Evolutionary conservation across 1,284 basidiomycete genomes (phyloP).

Genomic region (Trametes versicolor): DNA sequence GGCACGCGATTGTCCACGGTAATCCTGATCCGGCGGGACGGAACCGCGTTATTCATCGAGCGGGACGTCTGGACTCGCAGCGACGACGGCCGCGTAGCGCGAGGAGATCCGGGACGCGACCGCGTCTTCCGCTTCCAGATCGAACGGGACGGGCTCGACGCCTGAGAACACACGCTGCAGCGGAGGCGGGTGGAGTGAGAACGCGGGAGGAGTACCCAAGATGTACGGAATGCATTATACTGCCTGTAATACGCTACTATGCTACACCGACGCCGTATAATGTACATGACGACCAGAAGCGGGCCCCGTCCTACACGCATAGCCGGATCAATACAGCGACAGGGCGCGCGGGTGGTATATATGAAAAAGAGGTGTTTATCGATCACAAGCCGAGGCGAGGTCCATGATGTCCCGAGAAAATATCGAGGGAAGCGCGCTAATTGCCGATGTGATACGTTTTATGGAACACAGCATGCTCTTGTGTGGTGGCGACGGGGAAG

Average conservation of each 20-base stretch:
- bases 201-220: slow-evolving; percentile 30
- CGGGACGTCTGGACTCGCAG: slow-evolving; percentile 70
- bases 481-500: slow-evolving; percentile 60
- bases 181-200: slow-evolving; percentile 35
- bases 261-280: slow-evolving; percentile 34
- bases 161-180: slow-evolving; percentile 22
- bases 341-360: slow-evolving; percentile 25
- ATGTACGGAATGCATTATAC: slow-evolving; percentile 29
- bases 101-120: slow-evolving; percentile 54
- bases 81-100: slow-evolving; percentile 43
- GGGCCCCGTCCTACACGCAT: slow-evolving; percentile 25
- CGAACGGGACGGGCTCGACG: slow-evolving; percentile 31
- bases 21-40: slow-evolving; percentile 68
- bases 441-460: slow-evolving; percentile 45
- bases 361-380: slow-evolving; percentile 19
- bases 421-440: slow-evolving; percentile 26
- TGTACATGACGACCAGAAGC: slow-evolving; percentile 30
- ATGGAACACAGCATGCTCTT: slow-evolving; percentile 41
- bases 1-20: slow-evolving; percentile 81
- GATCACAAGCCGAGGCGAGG: slow-evolving; percentile 22
- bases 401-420: slow-evolving; percentile 24
- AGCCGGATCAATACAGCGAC: slow-evolving; percentile 32
- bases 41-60: slow-evolving; percentile 73
- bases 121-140: slow-evolving; percentile 64
- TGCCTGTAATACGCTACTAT: slow-evolving; percentile 32